Conservation (phyloP, 2,329 filamentous ascomycete genomes). For the Pseudogymnoascus sp. region DNA sequence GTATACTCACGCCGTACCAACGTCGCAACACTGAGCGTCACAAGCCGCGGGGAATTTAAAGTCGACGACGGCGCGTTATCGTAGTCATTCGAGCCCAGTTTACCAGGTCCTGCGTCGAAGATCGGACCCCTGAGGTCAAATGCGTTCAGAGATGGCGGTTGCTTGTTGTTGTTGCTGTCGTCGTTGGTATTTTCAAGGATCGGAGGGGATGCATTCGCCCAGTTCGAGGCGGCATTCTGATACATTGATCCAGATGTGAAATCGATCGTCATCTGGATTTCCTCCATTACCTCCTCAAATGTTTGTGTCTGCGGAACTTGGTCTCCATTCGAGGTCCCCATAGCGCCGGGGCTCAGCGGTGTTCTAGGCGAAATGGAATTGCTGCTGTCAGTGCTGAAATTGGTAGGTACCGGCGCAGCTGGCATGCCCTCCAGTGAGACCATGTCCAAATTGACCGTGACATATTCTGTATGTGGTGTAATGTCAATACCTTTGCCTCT, state of each 20-base stretch:
- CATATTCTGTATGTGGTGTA: constrained; percentile 49
- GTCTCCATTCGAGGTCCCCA: background rate
- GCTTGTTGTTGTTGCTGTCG: background rate
- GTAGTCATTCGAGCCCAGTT: background rate
- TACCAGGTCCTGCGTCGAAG: background rate
- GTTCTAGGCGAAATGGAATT: background rate
- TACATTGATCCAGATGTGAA: background rate
- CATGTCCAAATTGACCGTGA: constrained; percentile 48
- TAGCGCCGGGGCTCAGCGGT: background rate
- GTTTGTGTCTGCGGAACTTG: background rate
- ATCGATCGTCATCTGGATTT: constrained; percentile 2
- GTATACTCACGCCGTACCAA: constrained; percentile 26
- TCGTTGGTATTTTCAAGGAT: background rate
- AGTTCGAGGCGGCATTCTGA: background rate
- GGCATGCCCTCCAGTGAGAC: constrained; percentile 13
- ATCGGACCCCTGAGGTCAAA: background rate
- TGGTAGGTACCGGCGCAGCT: background rate
- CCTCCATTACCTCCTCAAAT: background rate
- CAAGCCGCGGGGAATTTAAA: background rate
- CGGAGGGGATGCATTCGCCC: background rate
- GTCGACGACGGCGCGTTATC: background rate
- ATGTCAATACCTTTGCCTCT: constrained; percentile 54
- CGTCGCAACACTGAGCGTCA: constrained; percentile 20
- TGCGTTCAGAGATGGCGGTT: background rate
- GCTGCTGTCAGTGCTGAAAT: background rate